Evolutionary conservation across 805 yeast species (phyloP), one percentile per base, ranked within the genome.

Genomic region (Nakazawaea holstii): DNA sequence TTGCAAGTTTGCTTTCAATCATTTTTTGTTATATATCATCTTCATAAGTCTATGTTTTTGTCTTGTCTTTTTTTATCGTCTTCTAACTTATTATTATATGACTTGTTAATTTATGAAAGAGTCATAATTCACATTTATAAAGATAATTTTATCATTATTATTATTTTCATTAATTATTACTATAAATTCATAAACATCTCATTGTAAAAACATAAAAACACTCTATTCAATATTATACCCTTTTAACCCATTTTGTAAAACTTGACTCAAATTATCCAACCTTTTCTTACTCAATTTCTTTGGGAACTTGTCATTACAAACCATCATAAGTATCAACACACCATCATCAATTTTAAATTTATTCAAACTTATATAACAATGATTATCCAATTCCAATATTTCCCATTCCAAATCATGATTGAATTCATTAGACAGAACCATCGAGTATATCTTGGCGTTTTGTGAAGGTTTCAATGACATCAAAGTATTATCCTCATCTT

Each of bases 381-480:
- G 39, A 27, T 53, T 49, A 28, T 51, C 55, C 51, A 59, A 59
- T 33, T 55, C 55, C 29, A 60, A 49, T 26, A 61, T 54, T 37
- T 60, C 50, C 64, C 68, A 65, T 1, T 30, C 27, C 11, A 13
- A 7, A 6, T 40, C 36, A 11, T 11, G 56, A 8, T 53, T 52
- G 64, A 66, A 65, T 32, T 60, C 54, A 10, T 55, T 57, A 2
- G 59, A 39, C n/a, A 61, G 57, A 32, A 60, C 45, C 26, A 66
- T 39, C 0, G 69, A 57, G 24, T 62, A 48, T 1, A 64, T 64
- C 39, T 61, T 59, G 9, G 66, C 35, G 45, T 61, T 59, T 15
- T 65, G 67, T 9, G 31, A 13, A n/a, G 27, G 36, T 9, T 43
- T 31, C 1, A 38, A 30, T 15, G 31, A 55, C 44, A 6, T 47